A percentile compares a stretch with the other conserved stretches of the same genome.
phyloP scores from a whole-genome alignment of 1,139 yeast species.

The Blastobotrys malaysiensis region DNA sequence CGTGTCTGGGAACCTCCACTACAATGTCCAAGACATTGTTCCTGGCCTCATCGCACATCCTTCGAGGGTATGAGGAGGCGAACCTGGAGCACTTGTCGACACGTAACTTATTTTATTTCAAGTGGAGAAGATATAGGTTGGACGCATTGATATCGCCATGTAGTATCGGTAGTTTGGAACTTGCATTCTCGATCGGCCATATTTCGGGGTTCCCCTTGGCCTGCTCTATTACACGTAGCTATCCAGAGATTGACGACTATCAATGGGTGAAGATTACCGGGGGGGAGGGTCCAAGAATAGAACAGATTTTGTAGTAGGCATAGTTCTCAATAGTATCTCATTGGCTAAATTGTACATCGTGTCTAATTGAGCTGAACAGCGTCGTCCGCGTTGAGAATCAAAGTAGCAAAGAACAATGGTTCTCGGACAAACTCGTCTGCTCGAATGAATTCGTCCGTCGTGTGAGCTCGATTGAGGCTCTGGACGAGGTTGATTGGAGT shows the following conservation, averaged over 20 bases:
- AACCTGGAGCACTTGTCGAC: neutral
- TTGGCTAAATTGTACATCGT: neutral
- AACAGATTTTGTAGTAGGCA: no score
- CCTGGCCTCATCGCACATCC: neutral
- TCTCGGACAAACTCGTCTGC: constrained; percentile 12
- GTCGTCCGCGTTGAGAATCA: constrained; percentile 37
- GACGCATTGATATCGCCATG: no score
- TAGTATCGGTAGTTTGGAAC: no score
- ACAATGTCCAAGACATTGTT: neutral
- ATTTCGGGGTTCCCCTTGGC: no score
- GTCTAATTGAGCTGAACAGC: constrained; percentile 13
- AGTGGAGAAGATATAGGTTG: no score
- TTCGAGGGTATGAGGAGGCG: neutral
- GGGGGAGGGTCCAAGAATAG: neutral
- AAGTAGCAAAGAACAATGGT: constrained; percentile 16
- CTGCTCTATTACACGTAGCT: no score
- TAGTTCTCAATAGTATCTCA: no score
- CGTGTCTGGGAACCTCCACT: neutral
- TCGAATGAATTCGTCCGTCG: constrained; percentile 12
- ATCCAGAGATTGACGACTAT: no score
- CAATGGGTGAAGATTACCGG: no score
- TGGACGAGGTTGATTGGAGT: constrained; percentile 35
- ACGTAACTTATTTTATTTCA: no score
- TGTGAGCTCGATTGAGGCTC: constrained; percentile 11
- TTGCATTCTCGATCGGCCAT: no score